Evolutionary conservation across 257 asterid species (phyloP).

Genomic region (Penstemon eatonii): DNA sequence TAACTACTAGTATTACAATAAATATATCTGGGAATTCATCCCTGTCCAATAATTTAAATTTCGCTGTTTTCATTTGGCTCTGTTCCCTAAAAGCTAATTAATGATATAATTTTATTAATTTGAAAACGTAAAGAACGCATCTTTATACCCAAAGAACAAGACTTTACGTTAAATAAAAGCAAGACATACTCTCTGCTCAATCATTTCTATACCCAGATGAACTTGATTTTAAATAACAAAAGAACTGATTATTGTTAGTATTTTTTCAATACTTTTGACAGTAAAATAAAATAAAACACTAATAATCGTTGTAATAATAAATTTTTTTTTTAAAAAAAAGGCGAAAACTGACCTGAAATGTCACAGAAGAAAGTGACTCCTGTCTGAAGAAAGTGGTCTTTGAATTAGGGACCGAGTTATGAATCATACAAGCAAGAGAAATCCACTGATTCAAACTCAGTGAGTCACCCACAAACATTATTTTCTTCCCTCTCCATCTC

Average conservation of each 20-base stretch:
- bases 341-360: constrained; percentile 50
- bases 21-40: background rate
- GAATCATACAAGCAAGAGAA: constrained; percentile 69
- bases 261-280: background rate
- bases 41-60: background rate
- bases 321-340: background rate
- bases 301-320: background rate
- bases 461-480: constrained; percentile 84
- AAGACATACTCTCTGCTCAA: background rate
- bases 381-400: constrained; percentile 35
- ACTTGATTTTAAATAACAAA: background rate
- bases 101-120: background rate
- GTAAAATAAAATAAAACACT: background rate
- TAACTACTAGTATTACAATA: background rate
- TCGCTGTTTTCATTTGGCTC: background rate
- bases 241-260: background rate
- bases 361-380: constrained; percentile 50
- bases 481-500: constrained; percentile 70
- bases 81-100: constrained; percentile 3
- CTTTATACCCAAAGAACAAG: background rate
- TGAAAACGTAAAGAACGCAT: constrained; percentile 11
- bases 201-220: background rate
- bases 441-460: constrained; percentile 83
- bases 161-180: background rate
- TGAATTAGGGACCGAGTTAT: constrained; percentile 55